Evolutionary conservation across 352 stramenopile genomes (phyloP).

Genomic region (Globisporangium cystogenes): DNA sequence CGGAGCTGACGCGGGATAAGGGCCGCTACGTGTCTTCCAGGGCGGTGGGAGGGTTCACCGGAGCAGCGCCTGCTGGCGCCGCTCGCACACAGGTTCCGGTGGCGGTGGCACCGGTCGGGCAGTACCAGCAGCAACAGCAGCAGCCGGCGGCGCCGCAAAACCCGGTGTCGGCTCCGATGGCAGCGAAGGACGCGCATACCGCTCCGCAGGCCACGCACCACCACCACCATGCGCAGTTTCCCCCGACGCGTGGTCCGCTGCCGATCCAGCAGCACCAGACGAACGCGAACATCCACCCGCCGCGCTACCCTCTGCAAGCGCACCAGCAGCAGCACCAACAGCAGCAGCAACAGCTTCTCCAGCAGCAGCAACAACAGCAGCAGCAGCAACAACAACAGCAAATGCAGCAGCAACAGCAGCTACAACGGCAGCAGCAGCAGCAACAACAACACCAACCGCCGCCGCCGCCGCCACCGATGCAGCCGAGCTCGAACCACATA

Average conservation of each 20-base stretch:
- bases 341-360: constrained; percentile 2
- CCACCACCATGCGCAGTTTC: constrained; percentile 11
- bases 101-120: neutral
- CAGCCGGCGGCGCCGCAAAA: too few relatives aligned
- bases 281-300: constrained; percentile 1
- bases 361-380: constrained; percentile 4
- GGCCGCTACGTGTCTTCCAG: constrained; percentile 43
- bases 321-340: constrained; percentile 8
- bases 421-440: constrained; percentile 1
- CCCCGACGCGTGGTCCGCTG: constrained; percentile 11
- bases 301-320: constrained; percentile 5
- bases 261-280: constrained; percentile 9
- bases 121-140: constrained; percentile 11
- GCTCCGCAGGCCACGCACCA: neutral
- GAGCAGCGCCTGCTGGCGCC: constrained; percentile 1
- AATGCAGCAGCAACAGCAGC: constrained; percentile 3
- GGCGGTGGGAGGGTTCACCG: constrained; percentile 17
- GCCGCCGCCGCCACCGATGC: constrained; percentile 5
- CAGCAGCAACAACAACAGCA: constrained; percentile 1
- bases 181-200: neutral
- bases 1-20: constrained; percentile 71
- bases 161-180: neutral
- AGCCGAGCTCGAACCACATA: constrained; percentile 10
- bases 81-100: constrained; percentile 5
- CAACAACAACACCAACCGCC: neutral